Conservation (phyloP, 164 flowering plant species). For the Tinospora cordifolia region DNA sequence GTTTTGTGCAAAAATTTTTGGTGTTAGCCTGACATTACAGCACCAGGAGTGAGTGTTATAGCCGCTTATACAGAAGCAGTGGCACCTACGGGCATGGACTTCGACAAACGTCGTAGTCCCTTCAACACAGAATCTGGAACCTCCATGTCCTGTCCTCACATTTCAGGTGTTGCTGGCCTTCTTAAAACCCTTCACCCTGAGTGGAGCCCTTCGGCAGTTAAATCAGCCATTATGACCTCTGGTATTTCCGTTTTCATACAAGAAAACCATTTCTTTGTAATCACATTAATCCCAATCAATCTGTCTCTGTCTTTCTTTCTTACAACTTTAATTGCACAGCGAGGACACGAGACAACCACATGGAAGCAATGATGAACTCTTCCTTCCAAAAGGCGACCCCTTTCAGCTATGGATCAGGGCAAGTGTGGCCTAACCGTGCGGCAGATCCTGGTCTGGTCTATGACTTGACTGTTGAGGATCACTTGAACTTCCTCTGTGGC, state of each 20-base stretch:
- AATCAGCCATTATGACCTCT: slow-evolving; percentile 75
- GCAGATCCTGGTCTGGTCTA: slow-evolving; percentile 64
- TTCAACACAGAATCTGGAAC: slow-evolving; percentile 61
- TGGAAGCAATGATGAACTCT: slow-evolving; percentile 25
- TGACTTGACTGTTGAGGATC: slow-evolving; percentile 38
- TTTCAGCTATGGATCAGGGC: slow-evolving; percentile 51
- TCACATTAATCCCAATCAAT: background rate
- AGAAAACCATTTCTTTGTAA: background rate
- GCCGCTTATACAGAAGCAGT: slow-evolving; percentile 59
- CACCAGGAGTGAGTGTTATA: slow-evolving; percentile 67
- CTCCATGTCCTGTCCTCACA: slow-evolving; percentile 88
- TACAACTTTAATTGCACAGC: slow-evolving; percentile 24
- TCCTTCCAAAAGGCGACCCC: slow-evolving; percentile 34
- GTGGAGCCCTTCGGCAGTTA: slow-evolving; percentile 80
- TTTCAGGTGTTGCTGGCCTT: slow-evolving; percentile 67
- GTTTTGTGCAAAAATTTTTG: background rate
- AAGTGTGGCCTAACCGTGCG: slow-evolving; percentile 48
- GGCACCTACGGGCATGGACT: slow-evolving; percentile 43
- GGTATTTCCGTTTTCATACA: slow-evolving; percentile 21
- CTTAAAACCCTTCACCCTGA: slow-evolving; percentile 56
- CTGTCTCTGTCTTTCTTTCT: too few species aligned
- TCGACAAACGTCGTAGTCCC: slow-evolving; percentile 38
- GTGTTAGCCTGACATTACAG: slow-evolving; percentile 73
- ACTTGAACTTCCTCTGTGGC: slow-evolving; percentile 49
- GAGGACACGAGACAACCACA: slow-evolving; percentile 34